A percentile compares a stretch with the other conserved stretches of the same genome.
phyloP scores from a whole-genome alignment of 768 basidiomycete genomes.

The Russula earlei region DNA sequence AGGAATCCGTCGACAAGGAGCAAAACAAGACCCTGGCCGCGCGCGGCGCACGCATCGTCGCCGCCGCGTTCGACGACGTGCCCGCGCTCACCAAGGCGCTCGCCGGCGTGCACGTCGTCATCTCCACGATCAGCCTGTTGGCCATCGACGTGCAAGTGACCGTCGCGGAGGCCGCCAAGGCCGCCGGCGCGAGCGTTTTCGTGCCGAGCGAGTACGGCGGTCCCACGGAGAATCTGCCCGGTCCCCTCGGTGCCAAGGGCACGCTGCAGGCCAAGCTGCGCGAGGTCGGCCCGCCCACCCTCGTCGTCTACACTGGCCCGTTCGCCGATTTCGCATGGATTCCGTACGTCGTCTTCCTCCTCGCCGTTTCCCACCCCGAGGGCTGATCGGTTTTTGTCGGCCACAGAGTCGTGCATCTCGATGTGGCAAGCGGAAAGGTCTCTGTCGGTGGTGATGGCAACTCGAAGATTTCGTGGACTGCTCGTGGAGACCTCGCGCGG shows the following conservation, averaged over 20 bases:
- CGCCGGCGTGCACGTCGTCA: conserved; percentile 14
- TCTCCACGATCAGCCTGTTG: conserved; percentile 8
- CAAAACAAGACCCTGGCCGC: conserved; percentile 5
- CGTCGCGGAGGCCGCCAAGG: conserved; percentile 18
- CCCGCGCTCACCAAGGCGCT: conserved; percentile 14
- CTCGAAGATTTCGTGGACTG: conserved; percentile 17
- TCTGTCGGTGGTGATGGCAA: conserved; percentile 17
- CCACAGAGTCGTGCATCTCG: conserved; percentile 2
- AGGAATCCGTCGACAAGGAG: conserved; percentile 7
- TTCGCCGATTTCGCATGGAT: conserved; percentile 14
- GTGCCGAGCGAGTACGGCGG: conserved; percentile 25
- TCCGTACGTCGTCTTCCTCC: neutral
- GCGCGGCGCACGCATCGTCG: conserved; percentile 10
- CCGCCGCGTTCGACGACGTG: conserved; percentile 8
- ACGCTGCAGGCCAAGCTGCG: conserved; percentile 10
- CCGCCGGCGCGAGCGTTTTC: conserved; percentile 18
- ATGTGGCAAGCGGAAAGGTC: conserved; percentile 15
- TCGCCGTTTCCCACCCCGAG: too few relatives aligned
- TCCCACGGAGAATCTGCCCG: conserved; percentile 10
- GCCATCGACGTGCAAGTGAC: conserved; percentile 10
- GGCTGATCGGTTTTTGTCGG: neutral
- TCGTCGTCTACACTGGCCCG: conserved; percentile 18
- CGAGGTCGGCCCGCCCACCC: conserved; percentile 15
- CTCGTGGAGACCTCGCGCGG: conserved; percentile 17
- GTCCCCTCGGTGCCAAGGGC: conserved; percentile 6